Percentiles rank a stretch among this genome's conserved stretches.
phyloP scores from a whole-genome alignment of 768 basidiomycete species.

The Harrya chromipes region DNA sequence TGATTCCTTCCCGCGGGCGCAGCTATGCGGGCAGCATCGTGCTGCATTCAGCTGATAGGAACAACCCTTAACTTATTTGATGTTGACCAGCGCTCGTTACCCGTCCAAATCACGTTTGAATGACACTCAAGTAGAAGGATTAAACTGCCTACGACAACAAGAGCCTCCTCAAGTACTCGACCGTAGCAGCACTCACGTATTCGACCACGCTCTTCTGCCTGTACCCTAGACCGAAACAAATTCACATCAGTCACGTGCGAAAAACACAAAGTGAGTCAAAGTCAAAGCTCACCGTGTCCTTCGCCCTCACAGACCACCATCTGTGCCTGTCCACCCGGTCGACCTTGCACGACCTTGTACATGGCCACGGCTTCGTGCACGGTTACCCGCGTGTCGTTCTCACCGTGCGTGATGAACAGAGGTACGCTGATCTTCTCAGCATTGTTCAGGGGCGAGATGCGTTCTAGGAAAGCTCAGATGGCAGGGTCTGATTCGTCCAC shows the following conservation, averaged over 20 bases:
- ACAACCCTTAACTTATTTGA: too few species aligned
- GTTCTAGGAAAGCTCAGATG: conserved; percentile 37
- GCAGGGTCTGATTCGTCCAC: conserved; percentile 39
- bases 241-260: conserved; percentile 2
- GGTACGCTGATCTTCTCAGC: conserved; percentile 36
- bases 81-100: neutral
- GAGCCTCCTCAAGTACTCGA: conserved; percentile 37
- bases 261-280: neutral
- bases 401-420: conserved; percentile 41
- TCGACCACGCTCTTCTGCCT: conserved; percentile 43
- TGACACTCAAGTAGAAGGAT: conserved; percentile 1
- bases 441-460: conserved; percentile 39
- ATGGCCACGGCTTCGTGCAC: conserved; percentile 38
- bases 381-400: conserved; percentile 39
- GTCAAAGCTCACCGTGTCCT: conserved; percentile 36
- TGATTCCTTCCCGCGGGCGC: neutral
- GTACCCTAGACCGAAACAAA: conserved; percentile 31
- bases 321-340: conserved; percentile 29
- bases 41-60: too few species aligned
- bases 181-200: conserved; percentile 38
- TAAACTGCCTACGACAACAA: conserved; percentile 20
- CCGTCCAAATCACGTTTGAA: neutral
- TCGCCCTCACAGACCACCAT: conserved; percentile 41
- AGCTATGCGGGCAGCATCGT: too few species aligned
- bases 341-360: conserved; percentile 32